Evolutionary conservation across 2,329 filamentous ascomycete genomes (phyloP).

Genomic region (Neofusicoccum laricinum): DNA sequence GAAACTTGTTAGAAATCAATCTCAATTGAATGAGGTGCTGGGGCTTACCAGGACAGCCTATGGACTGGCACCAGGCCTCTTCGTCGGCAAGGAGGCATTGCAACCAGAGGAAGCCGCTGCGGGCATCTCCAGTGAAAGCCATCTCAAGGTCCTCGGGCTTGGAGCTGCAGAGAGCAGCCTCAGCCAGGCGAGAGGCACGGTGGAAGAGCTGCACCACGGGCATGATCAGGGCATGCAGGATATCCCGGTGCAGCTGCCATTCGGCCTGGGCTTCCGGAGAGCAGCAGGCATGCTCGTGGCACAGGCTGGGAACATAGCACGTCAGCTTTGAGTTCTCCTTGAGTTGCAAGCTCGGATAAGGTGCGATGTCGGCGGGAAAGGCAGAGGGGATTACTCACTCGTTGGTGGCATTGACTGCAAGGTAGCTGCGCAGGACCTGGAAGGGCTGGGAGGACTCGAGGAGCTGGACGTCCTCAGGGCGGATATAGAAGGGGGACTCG

Average conservation of each 20-base stretch:
- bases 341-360: constrained; percentile 35
- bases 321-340: constrained; percentile 31
- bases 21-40: no score
- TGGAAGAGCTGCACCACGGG: constrained; percentile 57
- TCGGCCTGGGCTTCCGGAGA: constrained; percentile 32
- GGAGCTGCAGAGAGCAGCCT: constrained; percentile 46
- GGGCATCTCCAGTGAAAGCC: constrained; percentile 55
- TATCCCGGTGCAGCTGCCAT: constrained; percentile 55
- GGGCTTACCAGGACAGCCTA: constrained; percentile 49
- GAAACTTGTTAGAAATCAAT: constrained; percentile 16
- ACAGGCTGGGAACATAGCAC: constrained; percentile 41
- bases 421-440: constrained; percentile 40
- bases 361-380: constrained; percentile 1
- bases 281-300: constrained; percentile 37
- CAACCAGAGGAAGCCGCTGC: constrained; percentile 57
- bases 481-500: constrained; percentile 42
- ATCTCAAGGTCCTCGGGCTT: constrained; percentile 54
- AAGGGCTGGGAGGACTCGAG: constrained; percentile 43
- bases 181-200: constrained; percentile 53
- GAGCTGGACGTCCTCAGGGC: constrained; percentile 39
- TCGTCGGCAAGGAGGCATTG: constrained; percentile 58
- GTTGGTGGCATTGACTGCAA: constrained; percentile 39
- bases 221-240: constrained; percentile 57
- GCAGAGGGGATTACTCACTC: constrained; percentile 24
- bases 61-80: constrained; percentile 56